Evolutionary conservation across 2,329 filamentous ascomycete genomes (phyloP), one percentile per base, ranked within the genome.

Genomic region (Albophoma yamanashiensis): DNA sequence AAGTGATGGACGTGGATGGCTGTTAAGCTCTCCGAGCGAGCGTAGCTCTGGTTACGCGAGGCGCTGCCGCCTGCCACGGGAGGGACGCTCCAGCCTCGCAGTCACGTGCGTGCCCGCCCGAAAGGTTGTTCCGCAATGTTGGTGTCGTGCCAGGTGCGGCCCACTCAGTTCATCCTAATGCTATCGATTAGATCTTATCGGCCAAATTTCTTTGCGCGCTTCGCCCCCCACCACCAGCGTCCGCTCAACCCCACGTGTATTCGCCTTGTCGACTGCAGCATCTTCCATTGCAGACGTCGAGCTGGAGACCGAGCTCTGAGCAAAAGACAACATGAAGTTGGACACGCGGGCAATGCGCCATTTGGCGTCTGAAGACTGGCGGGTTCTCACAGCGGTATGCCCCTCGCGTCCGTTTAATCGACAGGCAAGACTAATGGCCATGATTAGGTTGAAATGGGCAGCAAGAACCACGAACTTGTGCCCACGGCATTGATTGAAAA

Each of bases 401-500:
- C 55, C 36, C 42, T 64, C 62, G 17, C 20, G 20, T 57, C 31
- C 31, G 31, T 12, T 20, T 3, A 3, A 25, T 7, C 17, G 25
- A 17, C n/a, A 25, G n/a, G 31, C 55, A 45, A 14, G 3, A 25
- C 38, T 57, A 58, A 59, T 58, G 40, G 57, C n/a, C 7, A 43
- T 31, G 14, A 43, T 59, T 74, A 96, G 92, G 90, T 95, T 68
- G 94, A 99, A 75, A 87, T 88, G 76, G 93, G 92, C 70, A 95
- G 89, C 75, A 92, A 91, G 74, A 97, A 97, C 76, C 94, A 99
- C 79, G 94, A 99, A 77, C 83, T 99, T 60, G 93, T 99, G 2
- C 94, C 94, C 9, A 97, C 93, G 17, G 79, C 91, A 4, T 75
- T 97, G 64, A 97, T 99, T 65, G 86, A 88, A 61, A 89, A 91